Base-by-base conservation (phyloP, 257 asterid genomes). In the Nicotiana tabacum region DNA sequence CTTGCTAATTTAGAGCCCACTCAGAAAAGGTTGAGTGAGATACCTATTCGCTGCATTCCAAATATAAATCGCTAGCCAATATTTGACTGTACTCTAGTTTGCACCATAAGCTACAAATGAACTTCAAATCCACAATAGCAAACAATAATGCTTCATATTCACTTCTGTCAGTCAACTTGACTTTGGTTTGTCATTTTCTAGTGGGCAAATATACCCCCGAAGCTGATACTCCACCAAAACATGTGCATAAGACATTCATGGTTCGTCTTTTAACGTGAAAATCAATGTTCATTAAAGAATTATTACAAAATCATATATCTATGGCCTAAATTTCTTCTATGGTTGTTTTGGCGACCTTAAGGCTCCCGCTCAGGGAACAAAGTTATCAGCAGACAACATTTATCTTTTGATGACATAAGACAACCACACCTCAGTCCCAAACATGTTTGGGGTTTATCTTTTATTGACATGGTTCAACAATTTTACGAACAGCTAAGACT, bases 81-180 rank as follows among this genome's bases (percentile, higher is more conserved):
- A 46, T 48, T 48, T 48, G 62, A 51, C 43, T 74, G 62, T 48
- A 24, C 80, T 51, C 62, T 32, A 74, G 62, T 74, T 74, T 74
- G 62, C 43, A 48, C 51, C 76, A 66, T 33, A 66, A 66, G 80
- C 80, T 27, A 27, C 80, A 74, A 74, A 48, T 74, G 80, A 74
- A 74, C 80, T 74, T 74, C 43, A 74, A 48, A 74, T 74, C 62
- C 21, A 74, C 61, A 56, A 11, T 46, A 48, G 62, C 62, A 48
- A 46, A 72, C 35, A 72, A 72, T 72, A 72, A 72, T 72, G 37
- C 62, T 74, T 24, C 39, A 72, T 24, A 46, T 24, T 46, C 79
- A 13, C 79, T 24, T 46, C 39, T 46, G 21, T 24, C 6, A 46
- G 21, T 48, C 24, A 7, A 72, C 12, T 11, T 21, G 78, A 72